A percentile compares a stretch with the other conserved stretches of the same genome.
Evolutionary conservation across 345 rosid genomes (phyloP).

Genomic region (Acer negundo): DNA sequence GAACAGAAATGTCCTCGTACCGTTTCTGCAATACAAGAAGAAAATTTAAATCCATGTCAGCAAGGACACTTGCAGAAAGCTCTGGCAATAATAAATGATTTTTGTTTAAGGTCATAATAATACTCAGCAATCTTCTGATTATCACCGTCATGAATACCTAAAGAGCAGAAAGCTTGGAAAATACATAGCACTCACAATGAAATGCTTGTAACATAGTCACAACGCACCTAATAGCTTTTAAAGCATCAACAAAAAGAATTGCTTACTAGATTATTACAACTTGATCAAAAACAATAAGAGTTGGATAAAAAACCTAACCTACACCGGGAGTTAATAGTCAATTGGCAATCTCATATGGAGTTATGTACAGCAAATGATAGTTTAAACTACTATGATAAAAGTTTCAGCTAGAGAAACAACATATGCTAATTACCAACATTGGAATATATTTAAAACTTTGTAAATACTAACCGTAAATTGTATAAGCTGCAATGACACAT

Average conservation of each 20-base stretch:
- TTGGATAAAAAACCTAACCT: neutral
- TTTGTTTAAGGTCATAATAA: neutral
- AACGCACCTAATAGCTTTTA: no score
- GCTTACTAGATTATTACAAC: no score
- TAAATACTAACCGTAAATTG: neutral
- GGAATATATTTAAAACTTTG: neutral
- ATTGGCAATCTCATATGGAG: neutral
- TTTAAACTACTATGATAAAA: neutral
- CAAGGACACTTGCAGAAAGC: neutral
- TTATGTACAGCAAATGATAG: neutral
- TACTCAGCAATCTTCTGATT: neutral
- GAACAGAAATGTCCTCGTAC: conserved; percentile 78
- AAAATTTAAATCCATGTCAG: conserved; percentile 17
- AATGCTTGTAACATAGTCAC: no score
- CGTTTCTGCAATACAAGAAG: conserved; percentile 61
- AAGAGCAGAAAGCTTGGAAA: no score
- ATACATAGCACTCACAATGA: no score
- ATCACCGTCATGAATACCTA: neutral
- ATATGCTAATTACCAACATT: neutral
- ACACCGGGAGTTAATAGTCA: neutral
- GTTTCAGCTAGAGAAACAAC: no score
- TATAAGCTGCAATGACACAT: neutral
- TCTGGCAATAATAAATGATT: conserved; percentile 11
- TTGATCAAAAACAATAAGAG: no score
- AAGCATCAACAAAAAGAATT: no score